Conservation (phyloP, 331 rosid species). For the Dryas integrifolia region DNA sequence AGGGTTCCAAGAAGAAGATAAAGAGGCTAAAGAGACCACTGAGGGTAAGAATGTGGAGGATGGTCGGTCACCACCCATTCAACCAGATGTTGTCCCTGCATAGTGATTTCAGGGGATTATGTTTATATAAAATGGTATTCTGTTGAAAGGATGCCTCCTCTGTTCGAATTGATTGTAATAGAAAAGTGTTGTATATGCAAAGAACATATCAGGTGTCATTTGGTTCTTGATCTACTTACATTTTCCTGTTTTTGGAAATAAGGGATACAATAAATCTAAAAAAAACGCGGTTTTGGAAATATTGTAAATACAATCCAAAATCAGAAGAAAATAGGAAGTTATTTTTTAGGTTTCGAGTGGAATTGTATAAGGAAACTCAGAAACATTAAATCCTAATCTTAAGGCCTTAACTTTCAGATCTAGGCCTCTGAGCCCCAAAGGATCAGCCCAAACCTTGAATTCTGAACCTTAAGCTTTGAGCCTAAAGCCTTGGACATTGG, state of each 20-base stretch:
- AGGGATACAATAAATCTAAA: not conserved
- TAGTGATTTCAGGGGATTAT: not conserved
- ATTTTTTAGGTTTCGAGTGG: no score
- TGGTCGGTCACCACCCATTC: conserved; percentile 14
- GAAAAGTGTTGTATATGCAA: not conserved
- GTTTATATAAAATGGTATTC: not conserved
- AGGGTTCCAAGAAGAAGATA: conserved; percentile 34
- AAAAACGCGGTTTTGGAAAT: no score
- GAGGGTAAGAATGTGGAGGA: conserved; percentile 9
- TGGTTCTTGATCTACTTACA: not conserved
- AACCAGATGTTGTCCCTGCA: conserved; percentile 24
- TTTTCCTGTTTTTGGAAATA: not conserved
- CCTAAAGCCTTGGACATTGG: no score
- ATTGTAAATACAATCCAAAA: no score
- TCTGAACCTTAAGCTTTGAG: no score
- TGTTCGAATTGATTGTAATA: not conserved
- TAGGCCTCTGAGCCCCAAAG: no score
- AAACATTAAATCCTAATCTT: no score
- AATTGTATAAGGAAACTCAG: no score
- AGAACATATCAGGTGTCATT: not conserved
- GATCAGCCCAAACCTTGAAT: no score
- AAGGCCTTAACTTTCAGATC: no score
- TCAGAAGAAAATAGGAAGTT: no score
- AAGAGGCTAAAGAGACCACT: conserved; percentile 11
- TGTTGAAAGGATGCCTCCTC: not conserved